Conservation (phyloP, 106 monocot species). For the Cymbidium sinense region DNA sequence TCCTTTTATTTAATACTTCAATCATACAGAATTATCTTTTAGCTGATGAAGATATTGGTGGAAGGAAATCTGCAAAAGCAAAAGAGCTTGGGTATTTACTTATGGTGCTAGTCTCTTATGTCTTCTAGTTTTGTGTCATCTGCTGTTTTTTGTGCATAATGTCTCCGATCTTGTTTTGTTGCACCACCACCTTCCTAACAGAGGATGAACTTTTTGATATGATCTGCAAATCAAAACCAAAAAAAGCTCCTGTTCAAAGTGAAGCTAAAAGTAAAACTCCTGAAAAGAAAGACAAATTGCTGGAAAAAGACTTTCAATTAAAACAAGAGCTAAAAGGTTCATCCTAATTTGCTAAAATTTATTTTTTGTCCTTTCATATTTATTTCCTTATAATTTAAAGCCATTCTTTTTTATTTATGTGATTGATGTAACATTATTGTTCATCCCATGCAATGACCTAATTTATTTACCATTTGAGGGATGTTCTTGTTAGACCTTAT, state of each 20-base stretch:
- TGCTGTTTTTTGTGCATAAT: slow-evolving; percentile 1
- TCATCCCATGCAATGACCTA: background rate
- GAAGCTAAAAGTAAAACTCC: slow-evolving; percentile 25
- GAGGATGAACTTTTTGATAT: slow-evolving; percentile 98
- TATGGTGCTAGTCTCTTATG: background rate
- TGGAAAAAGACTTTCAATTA: slow-evolving; percentile 30
- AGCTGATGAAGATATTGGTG: slow-evolving; percentile 96
- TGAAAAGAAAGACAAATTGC: slow-evolving; percentile 32
- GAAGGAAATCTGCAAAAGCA: slow-evolving; percentile 84
- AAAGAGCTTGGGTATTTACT: slow-evolving; percentile 68
- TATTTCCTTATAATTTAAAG: background rate
- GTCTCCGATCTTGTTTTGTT: slow-evolving; percentile 5
- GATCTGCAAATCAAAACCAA: slow-evolving; percentile 87
- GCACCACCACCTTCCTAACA: slow-evolving; percentile 66
- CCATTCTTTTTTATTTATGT: background rate
- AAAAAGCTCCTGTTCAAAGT: slow-evolving; percentile 30
- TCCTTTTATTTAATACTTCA: background rate
- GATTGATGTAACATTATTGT: background rate
- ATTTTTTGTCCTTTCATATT: background rate
- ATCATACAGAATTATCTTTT: slow-evolving; percentile 70
- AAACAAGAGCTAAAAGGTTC: slow-evolving; percentile 49
- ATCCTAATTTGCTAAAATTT: background rate
- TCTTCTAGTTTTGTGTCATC: background rate
- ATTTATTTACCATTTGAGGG: background rate
- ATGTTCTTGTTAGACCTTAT: background rate